Conservation (phyloP, 495 filamentous ascomycete genomes). For the Penicillium steckii region DNA sequence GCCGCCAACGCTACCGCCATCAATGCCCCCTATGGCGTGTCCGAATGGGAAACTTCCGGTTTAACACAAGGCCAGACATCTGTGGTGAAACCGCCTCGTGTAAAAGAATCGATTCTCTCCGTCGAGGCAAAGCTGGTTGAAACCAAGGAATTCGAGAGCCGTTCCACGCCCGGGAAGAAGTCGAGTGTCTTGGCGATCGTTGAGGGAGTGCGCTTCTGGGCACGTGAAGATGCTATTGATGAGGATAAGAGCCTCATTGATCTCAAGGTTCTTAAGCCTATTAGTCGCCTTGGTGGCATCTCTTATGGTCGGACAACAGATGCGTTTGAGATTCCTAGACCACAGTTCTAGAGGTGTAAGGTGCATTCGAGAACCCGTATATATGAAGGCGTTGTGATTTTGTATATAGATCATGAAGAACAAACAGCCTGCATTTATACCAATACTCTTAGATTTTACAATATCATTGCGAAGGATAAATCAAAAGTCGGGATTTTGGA, state of each 20-base stretch:
- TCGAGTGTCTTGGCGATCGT: constrained; percentile 72
- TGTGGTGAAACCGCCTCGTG: constrained; percentile 68
- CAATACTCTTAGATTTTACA: too few species aligned
- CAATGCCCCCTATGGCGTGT: constrained; percentile 74
- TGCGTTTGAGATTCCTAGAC: constrained; percentile 73
- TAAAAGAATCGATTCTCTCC: constrained; percentile 76
- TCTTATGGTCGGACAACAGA: constrained; percentile 71
- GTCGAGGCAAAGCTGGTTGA: constrained; percentile 78
- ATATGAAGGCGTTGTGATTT: too few species aligned
- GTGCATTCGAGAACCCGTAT: too few species aligned
- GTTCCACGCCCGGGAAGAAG: constrained; percentile 64
- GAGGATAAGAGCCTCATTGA: constrained; percentile 71
- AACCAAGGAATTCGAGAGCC: constrained; percentile 73
- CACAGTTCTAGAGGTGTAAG: constrained; percentile 34
- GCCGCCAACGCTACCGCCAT: constrained; percentile 79
- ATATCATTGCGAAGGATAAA: too few species aligned
- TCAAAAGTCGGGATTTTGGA: too few species aligned
- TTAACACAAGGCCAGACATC: constrained; percentile 67
- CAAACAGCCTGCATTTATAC: neutral
- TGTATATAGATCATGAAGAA: neutral
- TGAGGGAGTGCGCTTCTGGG: constrained; percentile 88
- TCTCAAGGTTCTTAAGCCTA: constrained; percentile 67
- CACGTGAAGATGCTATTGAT: constrained; percentile 82
- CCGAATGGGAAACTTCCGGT: constrained; percentile 80
- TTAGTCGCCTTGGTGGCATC: constrained; percentile 81